Conservation (phyloP, 257 asterid genomes). For the Handroanthus guayacan region DNA sequence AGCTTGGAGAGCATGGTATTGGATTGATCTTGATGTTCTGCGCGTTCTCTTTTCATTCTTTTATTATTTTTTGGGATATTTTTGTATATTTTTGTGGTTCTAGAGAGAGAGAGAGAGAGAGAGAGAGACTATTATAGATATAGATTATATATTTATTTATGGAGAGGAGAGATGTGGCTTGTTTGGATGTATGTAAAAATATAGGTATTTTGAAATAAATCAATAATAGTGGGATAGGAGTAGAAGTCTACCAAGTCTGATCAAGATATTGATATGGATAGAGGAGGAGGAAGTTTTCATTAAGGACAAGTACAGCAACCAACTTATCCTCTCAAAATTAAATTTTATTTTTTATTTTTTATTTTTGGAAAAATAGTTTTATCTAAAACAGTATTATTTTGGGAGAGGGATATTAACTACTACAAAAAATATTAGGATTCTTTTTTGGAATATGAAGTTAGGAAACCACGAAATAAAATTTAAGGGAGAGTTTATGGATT, state of each 20-base stretch:
- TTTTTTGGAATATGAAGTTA: too few relatives aligned
- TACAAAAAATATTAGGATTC: too few relatives aligned
- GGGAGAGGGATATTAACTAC: too few relatives aligned
- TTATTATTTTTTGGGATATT: not conserved
- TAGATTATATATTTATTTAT: too few relatives aligned
- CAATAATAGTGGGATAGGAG: not conserved
- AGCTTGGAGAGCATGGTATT: slow-evolving; percentile 58
- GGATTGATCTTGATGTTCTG: slow-evolving; percentile 43
- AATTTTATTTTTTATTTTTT: too few relatives aligned
- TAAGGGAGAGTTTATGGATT: too few relatives aligned
- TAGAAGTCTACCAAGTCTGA: not conserved
- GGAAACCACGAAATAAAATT: too few relatives aligned
- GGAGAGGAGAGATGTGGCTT: not conserved
- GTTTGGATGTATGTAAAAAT: not conserved
- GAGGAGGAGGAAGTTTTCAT: not conserved
- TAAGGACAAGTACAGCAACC: not conserved
- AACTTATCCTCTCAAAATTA: too few relatives aligned
- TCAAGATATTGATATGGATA: not conserved
- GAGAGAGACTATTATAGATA: too few relatives aligned
- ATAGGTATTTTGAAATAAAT: not conserved
- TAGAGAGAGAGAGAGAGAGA: not conserved
- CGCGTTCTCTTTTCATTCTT: slow-evolving; percentile 57
- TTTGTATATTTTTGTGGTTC: not conserved
- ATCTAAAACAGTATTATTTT: too few relatives aligned
- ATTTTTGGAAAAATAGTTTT: too few relatives aligned